phyloP scores from a whole-genome alignment of 2,329 filamentous ascomycete species.

The Hypoxylon sp. region DNA sequence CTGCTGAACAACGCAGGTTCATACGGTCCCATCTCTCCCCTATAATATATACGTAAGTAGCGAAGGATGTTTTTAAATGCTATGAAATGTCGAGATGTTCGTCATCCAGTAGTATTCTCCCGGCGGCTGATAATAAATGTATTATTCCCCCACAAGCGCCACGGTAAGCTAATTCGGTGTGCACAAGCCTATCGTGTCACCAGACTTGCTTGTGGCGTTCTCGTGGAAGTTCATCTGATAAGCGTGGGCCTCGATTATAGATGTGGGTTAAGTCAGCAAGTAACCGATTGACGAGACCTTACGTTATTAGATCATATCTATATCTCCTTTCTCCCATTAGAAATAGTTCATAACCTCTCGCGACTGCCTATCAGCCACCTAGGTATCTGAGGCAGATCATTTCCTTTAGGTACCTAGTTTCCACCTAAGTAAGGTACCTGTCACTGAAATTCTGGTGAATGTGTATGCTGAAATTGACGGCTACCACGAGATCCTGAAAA shows the following conservation, averaged over 20 bases:
- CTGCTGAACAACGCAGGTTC: background rate
- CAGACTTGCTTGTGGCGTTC: constrained; percentile 29
- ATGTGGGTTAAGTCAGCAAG: background rate
- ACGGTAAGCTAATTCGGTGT: constrained; percentile 36
- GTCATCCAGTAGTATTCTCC: background rate
- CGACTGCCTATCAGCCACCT: too few relatives aligned
- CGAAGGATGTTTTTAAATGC: background rate
- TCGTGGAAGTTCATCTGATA: constrained; percentile 23
- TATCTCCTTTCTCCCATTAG: background rate
- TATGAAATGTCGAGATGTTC: background rate
- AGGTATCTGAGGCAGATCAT: background rate
- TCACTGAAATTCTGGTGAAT: too few relatives aligned
- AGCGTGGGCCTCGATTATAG: background rate
- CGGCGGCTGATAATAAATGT: constrained; percentile 1
- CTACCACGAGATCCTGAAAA: too few relatives aligned
- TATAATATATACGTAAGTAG: background rate
- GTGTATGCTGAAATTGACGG: too few relatives aligned
- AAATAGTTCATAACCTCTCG: background rate
- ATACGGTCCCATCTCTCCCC: background rate
- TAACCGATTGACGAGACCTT: background rate
- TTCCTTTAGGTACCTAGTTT: background rate
- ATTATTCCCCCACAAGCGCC: constrained; percentile 24
- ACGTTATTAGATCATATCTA: constrained; percentile 23
- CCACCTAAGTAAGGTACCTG: background rate
- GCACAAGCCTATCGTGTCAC: constrained; percentile 13